Conservation (phyloP, 306 rosid genomes). For the Phaseolus lunatus region DNA sequence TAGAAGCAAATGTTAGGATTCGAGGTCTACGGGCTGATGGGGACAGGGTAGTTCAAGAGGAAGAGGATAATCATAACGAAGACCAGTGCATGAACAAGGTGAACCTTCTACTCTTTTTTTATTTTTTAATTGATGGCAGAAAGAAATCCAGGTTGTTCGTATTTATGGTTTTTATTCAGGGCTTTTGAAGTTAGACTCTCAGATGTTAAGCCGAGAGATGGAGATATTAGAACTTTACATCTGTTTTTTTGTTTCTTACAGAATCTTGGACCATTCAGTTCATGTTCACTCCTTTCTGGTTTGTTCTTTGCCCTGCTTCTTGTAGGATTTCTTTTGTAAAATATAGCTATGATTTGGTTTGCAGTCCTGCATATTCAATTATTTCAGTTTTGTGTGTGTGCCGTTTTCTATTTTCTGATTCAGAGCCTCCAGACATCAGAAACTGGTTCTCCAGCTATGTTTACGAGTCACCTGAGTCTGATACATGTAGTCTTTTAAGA, state of each 20-base stretch:
- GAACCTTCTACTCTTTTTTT: slow-evolving; percentile 21
- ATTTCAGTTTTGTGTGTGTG: not conserved
- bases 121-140: slow-evolving; percentile 1
- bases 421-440: slow-evolving; percentile 79
- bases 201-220: not conserved
- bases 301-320: slow-evolving; percentile 37
- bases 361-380: slow-evolving; percentile 4
- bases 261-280: slow-evolving; percentile 53
- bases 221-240: not conserved
- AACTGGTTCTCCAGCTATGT: slow-evolving; percentile 81
- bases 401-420: not conserved
- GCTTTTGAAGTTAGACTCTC: not conserved
- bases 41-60: slow-evolving; percentile 41
- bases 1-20: slow-evolving; percentile 10
- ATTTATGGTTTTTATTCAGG: not conserved
- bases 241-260: slow-evolving; percentile 38
- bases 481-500: slow-evolving; percentile 45
- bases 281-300: slow-evolving; percentile 71
- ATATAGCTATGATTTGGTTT: not conserved
- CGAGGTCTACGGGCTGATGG: slow-evolving; percentile 40
- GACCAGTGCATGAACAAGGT: slow-evolving; percentile 52
- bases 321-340: slow-evolving; percentile 24
- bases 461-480: slow-evolving; percentile 65
- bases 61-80: slow-evolving; percentile 41
- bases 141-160: not conserved